Evolutionary conservation across 352 stramenopile genomes (phyloP).

Genomic region (Phytophthora podocarpi): DNA sequence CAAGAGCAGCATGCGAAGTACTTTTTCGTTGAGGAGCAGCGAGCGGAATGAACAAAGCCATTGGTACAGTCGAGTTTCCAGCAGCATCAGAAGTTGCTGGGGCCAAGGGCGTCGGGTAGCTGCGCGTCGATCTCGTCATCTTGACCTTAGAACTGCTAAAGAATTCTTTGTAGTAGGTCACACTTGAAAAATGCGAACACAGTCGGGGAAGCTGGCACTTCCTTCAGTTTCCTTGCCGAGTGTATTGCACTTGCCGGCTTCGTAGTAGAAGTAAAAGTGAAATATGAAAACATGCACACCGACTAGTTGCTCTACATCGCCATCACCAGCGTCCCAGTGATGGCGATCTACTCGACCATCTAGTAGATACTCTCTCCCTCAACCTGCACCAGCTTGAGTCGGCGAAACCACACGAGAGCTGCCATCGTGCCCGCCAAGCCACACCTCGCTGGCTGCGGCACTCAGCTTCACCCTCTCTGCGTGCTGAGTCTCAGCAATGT

Average conservation of each 20-base stretch:
- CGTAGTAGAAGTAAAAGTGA: slow-evolving; percentile 6
- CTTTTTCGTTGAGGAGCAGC: slow-evolving; percentile 12
- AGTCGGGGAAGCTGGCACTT: slow-evolving; percentile 18
- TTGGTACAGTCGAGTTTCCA: slow-evolving; percentile 10
- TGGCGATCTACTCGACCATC: slow-evolving; percentile 1
- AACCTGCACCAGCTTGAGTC: too few relatives aligned
- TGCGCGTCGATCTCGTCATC: too few relatives aligned
- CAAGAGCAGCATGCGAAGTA: slow-evolving; percentile 4
- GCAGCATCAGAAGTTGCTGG: too few relatives aligned
- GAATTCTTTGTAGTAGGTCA: slow-evolving; percentile 6
- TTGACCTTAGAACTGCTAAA: too few relatives aligned
- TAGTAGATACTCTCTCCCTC: too few relatives aligned
- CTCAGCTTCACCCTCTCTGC: slow-evolving; percentile 2
- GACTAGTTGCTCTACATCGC: slow-evolving; percentile 10
- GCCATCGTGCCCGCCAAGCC: neutral
- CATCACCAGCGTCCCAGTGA: slow-evolving; percentile 10
- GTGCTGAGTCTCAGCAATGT: neutral
- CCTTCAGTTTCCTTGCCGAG: neutral
- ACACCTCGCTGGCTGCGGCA: neutral
- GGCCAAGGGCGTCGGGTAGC: too few relatives aligned
- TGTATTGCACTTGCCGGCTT: slow-evolving; percentile 10
- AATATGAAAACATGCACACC: slow-evolving; percentile 3
- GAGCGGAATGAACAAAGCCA: slow-evolving; percentile 12
- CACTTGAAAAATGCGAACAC: slow-evolving; percentile 5
- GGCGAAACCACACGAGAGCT: too few relatives aligned